phyloP scores from a whole-genome alignment of 805 yeast species.

The Metschnikowia rubicola region DNA sequence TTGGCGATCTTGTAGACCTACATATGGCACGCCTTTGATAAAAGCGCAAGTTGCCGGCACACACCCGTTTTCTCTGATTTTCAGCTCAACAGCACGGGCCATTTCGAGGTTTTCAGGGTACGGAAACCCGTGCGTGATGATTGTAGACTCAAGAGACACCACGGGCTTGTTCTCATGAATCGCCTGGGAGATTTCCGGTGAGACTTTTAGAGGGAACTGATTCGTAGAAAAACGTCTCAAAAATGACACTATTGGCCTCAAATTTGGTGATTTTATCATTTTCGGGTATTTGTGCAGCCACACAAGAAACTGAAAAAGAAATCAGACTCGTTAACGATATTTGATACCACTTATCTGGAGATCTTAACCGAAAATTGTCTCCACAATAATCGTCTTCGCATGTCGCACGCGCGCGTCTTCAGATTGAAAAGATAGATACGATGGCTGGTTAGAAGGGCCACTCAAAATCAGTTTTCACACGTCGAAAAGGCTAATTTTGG shows the following conservation, averaged over 20 bases:
- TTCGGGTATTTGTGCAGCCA: no score
- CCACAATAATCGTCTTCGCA: no score
- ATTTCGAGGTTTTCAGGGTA: slow-evolving; percentile 69
- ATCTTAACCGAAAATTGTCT: no score
- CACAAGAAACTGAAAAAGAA: no score
- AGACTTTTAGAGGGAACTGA: slow-evolving; percentile 21
- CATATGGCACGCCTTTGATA: slow-evolving; percentile 63
- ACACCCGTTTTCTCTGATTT: slow-evolving; percentile 60
- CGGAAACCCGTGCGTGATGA: slow-evolving; percentile 87
- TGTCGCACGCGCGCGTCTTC: no score
- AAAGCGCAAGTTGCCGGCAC: slow-evolving; percentile 86
- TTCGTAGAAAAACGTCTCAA: not conserved
- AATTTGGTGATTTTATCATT: no score
- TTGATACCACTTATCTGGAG: no score
- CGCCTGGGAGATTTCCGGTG: slow-evolving; percentile 64
- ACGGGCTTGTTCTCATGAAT: slow-evolving; percentile 55
- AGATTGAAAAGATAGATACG: no score
- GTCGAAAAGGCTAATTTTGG: not conserved
- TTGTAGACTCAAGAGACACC: slow-evolving; percentile 83
- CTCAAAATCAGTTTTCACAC: no score
- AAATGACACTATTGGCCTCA: not conserved
- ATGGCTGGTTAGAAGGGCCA: no score
- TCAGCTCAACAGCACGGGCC: slow-evolving; percentile 66
- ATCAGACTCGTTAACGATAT: no score
- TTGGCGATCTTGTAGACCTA: slow-evolving; percentile 55